Base-by-base conservation (phyloP, 768 basidiomycete genomes). In the Chiua virens region DNA sequence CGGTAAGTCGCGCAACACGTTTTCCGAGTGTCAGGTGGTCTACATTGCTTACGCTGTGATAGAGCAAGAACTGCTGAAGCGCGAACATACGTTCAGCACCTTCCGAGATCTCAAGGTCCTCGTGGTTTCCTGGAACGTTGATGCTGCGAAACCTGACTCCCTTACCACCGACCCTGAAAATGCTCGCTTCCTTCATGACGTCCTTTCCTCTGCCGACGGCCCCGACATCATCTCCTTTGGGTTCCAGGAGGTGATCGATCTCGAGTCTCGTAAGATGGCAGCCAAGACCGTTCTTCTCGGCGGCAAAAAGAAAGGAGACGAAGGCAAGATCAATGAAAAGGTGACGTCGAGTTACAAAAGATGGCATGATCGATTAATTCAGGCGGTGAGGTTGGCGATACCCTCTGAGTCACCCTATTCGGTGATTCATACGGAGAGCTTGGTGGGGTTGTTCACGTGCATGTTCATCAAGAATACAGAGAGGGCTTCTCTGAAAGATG, bases 151-250 rank as follows among this genome's bases (percentile, higher is more conserved):
- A 58, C 95, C 96, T 0, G 87, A 88, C 40, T 73, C 85, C 8
- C 75, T 98, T 8, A 67, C 64, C 0, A 81, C 82, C 20, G 79
- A 80, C n/a, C 62, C 76, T 3, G 83, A 80, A n/a, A 98, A 94
- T 65, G 70, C 80, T 50, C 80, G 75, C 50, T 94, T 98, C 74
- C 72, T 99, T n/a, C 74, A 79, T n/a, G 79, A 92, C 20, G 83
- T 81, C 3, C 74, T 98, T 11, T 75, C 68, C 5, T 89, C 85
- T 60, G 83, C 87, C 34, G 83, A 89, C 13, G 60, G 70, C 11
- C 90, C 96, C 3, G 95, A 98, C 56, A 86, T 98, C 59, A 87
- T 99, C 56, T 81, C 85, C 5, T 96, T 99, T 60, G 94, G 94
- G 2, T 88, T 98, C 69, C 96, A 99, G 69, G 96, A 98, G 71